A percentile compares a stretch with the other conserved stretches of the same genome.
Conservation (phyloP, 768 basidiomycete genomes). For the Amyloporia xantha region DNA sequence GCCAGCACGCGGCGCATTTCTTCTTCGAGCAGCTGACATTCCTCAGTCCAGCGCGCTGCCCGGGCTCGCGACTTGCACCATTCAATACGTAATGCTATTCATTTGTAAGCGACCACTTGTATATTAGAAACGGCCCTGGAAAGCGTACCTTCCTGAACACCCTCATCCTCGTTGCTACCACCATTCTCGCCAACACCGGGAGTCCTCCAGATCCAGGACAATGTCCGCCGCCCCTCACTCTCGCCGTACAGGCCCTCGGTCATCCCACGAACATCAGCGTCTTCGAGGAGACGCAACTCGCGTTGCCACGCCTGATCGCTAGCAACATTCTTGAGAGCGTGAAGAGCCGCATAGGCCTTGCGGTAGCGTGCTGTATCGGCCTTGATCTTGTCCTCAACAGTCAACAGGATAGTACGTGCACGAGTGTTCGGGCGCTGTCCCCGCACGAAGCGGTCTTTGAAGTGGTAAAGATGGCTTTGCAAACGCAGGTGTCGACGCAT, state of each 20-base stretch:
- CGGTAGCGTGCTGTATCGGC: constrained; percentile 1
- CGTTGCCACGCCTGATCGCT: too few species aligned
- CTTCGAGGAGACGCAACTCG: background rate
- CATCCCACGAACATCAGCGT: constrained; percentile 6
- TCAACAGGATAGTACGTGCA: background rate
- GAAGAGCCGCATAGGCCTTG: background rate
- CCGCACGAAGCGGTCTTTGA: constrained; percentile 1
- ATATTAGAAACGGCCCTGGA: too few species aligned
- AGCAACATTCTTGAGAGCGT: background rate
- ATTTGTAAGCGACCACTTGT: too few species aligned
- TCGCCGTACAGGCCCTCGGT: background rate
- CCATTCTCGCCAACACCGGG: background rate
- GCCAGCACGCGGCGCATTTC: constrained; percentile 12
- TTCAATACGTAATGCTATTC: constrained; percentile 8
- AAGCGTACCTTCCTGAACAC: background rate
- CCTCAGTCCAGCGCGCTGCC: constrained; percentile 12
- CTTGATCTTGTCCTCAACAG: background rate
- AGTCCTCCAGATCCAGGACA: constrained; percentile 13
- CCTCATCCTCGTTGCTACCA: too few species aligned
- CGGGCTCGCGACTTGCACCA: constrained; percentile 11
- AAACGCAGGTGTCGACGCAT: constrained; percentile 3
- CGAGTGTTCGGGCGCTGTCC: constrained; percentile 4
- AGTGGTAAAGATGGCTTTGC: background rate
- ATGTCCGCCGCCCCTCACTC: constrained; percentile 6
- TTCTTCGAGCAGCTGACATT: constrained; percentile 12